Conservation (phyloP, 2,329 filamentous ascomycete genomes). For the Drechslerella dactyloides region DNA sequence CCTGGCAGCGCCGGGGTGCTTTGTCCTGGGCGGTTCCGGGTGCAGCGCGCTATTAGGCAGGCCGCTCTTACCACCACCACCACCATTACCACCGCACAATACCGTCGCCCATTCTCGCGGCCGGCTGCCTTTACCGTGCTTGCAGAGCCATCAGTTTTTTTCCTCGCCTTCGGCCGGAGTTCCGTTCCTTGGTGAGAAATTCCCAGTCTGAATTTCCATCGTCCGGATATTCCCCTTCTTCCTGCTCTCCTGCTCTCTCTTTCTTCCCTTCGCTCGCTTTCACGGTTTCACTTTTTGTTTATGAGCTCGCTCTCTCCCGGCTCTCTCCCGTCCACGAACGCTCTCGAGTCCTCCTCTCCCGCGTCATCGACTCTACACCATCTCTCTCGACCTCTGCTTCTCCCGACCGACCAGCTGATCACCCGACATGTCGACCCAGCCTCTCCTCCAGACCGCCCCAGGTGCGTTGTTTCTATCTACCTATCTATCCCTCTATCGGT, state of each 20-base stretch:
- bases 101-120: constrained; percentile 14
- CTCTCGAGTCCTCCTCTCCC: background rate
- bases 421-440: constrained; percentile 83
- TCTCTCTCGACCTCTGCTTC: background rate
- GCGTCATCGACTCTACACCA: too few species aligned
- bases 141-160: constrained; percentile 3
- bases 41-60: constrained; percentile 1
- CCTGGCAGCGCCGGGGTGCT: background rate
- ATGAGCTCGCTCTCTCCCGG: background rate
- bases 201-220: constrained; percentile 1
- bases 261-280: background rate
- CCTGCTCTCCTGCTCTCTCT: background rate
- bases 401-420: background rate
- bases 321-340: background rate
- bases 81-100: too few species aligned
- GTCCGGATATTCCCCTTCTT: too few species aligned
- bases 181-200: constrained; percentile 13
- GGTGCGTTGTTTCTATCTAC: too few species aligned
- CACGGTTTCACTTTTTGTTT: background rate
- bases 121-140: constrained; percentile 26
- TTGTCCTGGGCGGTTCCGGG: background rate
- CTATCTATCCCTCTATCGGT: background rate
- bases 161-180: background rate
- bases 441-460: constrained; percentile 90
- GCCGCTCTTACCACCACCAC: background rate